Conservation (phyloP, 1,284 basidiomycete genomes). For the Leccinum fallax region DNA sequence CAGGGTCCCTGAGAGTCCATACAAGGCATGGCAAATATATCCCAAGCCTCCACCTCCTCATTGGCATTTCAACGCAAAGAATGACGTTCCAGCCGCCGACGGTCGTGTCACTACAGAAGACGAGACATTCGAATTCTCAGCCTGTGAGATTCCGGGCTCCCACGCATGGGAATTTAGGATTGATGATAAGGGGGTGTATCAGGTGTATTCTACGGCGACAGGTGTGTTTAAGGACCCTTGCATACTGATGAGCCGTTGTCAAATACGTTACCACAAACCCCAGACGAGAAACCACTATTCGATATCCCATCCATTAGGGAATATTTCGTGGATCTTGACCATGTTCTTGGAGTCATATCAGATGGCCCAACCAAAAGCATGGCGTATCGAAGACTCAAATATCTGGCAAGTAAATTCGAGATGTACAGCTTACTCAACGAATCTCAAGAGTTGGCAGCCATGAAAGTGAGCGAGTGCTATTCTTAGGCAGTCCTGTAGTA, state of each 20-base stretch:
- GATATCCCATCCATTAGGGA: constrained; percentile 87
- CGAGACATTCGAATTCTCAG: constrained; percentile 67
- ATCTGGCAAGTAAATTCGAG: constrained; percentile 93
- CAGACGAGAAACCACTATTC: constrained; percentile 61
- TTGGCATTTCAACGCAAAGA: constrained; percentile 80
- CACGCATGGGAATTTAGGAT: constrained; percentile 69
- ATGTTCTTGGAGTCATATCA: constrained; percentile 81
- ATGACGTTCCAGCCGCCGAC: constrained; percentile 52
- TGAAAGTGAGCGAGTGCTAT: constrained; percentile 69
- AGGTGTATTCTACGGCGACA: constrained; percentile 62
- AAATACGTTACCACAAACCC: constrained; percentile 1
- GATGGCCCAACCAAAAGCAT: constrained; percentile 97
- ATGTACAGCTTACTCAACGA: constrained; percentile 95
- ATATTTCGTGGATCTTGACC: constrained; percentile 97
- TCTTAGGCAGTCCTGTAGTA: constrained; percentile 10
- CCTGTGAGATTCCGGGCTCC: constrained; percentile 70
- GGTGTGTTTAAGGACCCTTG: constrained; percentile 35
- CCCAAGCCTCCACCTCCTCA: constrained; percentile 90
- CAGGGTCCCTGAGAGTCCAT: constrained; percentile 35
- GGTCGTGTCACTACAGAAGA: constrained; percentile 38
- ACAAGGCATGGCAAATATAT: constrained; percentile 82
- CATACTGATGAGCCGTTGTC: background rate
- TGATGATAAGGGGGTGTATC: constrained; percentile 87
- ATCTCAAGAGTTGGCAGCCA: constrained; percentile 92
- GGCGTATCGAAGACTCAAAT: constrained; percentile 92